These are phyloP conservation scores for Micractinium sp. DNA, from an alignment of 139 green algal species.

Conservation along the genomic window DNA sequence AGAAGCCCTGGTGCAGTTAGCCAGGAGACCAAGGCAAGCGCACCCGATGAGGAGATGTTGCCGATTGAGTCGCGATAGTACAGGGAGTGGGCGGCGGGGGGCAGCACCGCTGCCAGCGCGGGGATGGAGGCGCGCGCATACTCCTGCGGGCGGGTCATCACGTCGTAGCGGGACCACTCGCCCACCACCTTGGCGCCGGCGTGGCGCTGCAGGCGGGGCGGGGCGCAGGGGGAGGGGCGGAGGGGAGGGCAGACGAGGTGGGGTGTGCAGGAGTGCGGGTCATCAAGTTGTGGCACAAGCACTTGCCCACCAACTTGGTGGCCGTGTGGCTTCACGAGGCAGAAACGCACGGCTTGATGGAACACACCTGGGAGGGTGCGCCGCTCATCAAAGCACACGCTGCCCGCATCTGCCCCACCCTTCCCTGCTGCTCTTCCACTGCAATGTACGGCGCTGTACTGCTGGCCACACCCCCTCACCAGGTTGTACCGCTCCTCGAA, in stretches of 20 bases:
- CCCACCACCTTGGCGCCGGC: constrained; percentile 43
- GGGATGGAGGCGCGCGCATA: constrained; percentile 43
- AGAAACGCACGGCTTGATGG: no score
- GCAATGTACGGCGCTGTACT: not conserved
- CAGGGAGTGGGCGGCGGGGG: constrained; percentile 58
- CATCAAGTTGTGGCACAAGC: no score
- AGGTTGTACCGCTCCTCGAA: constrained; percentile 90
- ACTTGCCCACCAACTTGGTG: no score
- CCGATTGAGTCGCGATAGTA: constrained; percentile 93
- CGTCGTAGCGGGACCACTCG: constrained; percentile 72
- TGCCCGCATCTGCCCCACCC: no score
- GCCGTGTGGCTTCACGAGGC: no score
- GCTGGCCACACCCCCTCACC: constrained; percentile 45
- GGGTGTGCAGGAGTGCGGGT: not conserved
- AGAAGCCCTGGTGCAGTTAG: no score
- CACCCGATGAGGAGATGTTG: constrained; percentile 85
- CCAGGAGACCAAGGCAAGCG: no score
- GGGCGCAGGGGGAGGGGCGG: not conserved
- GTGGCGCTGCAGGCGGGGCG: constrained; percentile 11
- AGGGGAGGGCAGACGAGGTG: not conserved
- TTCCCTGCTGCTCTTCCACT: no score
- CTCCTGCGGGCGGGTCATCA: constrained; percentile 36
- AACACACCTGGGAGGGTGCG: no score
- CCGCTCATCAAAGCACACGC: no score
- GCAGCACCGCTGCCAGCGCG: constrained; percentile 58